Conservation (phyloP, 495 filamentous ascomycete genomes). For the Elasticomyces elasticus region DNA sequence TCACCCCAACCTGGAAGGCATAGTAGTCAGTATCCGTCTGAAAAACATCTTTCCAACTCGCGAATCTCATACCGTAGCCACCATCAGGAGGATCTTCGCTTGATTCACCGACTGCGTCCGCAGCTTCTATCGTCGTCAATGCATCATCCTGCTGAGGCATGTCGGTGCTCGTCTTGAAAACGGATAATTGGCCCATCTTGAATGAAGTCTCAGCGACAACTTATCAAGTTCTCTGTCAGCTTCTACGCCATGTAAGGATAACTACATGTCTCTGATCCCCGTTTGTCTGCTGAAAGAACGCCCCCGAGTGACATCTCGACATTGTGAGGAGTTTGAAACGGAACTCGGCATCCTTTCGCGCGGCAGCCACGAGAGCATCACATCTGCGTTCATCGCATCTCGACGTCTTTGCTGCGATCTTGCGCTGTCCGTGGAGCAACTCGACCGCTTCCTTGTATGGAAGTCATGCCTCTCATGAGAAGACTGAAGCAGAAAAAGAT, state of each 20-base stretch:
- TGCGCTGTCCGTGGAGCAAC: neutral
- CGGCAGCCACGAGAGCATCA: neutral
- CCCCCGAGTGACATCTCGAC: neutral
- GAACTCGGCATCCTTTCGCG: neutral
- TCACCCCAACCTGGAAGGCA: slow-evolving; percentile 1
- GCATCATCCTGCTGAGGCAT: neutral
- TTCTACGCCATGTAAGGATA: no score
- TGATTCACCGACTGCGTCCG: neutral
- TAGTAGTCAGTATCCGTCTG: no score
- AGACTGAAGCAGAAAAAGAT: no score
- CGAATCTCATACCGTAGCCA: no score
- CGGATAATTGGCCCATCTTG: neutral
- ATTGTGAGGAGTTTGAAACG: neutral
- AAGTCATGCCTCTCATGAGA: no score
- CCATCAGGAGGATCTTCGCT: slow-evolving; percentile 2
- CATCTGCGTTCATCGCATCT: neutral
- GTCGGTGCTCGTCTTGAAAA: neutral
- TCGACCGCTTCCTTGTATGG: no score
- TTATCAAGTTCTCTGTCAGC: no score
- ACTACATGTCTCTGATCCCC: no score
- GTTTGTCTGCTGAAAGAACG: no score
- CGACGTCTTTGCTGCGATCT: neutral
- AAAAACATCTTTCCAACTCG: no score
- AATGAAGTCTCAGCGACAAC: no score
- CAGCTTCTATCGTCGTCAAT: neutral